Evolutionary conservation across 352 stramenopile genomes (phyloP), one percentile per base, ranked within the genome.

Genomic region (Phytopythium sindhum): DNA sequence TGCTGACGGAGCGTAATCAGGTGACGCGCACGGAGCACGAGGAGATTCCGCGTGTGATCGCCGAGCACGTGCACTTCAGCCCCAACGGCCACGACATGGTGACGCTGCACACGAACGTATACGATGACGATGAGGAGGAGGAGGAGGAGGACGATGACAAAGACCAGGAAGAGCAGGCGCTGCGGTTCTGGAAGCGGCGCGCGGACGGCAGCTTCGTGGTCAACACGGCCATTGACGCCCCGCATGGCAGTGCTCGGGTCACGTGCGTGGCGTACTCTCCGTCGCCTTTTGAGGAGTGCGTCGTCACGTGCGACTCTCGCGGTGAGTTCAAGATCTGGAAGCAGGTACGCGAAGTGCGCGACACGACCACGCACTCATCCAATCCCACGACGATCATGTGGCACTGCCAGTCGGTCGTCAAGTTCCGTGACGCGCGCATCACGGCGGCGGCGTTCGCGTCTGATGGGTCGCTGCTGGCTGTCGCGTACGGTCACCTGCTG

Each of bases 241-340:
- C 89, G 58, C 89, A 97, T 60, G 80, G 76, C n/a, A 69, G 61
- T 9, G 69, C 74, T 4, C 52, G 51, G 2, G 75, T 91, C 31
- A 90, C 84, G 24, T 77, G 65, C 31, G 63, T 91, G 39, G 77
- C 75, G 29, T 93, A 78, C 51, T 90, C 75, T 23, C 79, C 73
- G 24, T 77, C 72, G 17, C 23, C 44, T 21, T 66, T 73, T 10
- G 69, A 75, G 14, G 71, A 84, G 29, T 70, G 71, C 19, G 80
- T 90, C 1, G 84, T 89, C 45, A 93, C 84, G 28, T 79, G 77
- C 24, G 88, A 95, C 52, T 64, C 72, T 8, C 56, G 78, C 10
- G 83, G 87, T 11, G 84, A 91, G 44, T 95, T 96, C 64, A 92
- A 92, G 65, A 64, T 97, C 14, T 97, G 86, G 87, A 77, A 83